phyloP scores from a whole-genome alignment of 345 rosid genomes.

The Hibiscus trionum region DNA sequence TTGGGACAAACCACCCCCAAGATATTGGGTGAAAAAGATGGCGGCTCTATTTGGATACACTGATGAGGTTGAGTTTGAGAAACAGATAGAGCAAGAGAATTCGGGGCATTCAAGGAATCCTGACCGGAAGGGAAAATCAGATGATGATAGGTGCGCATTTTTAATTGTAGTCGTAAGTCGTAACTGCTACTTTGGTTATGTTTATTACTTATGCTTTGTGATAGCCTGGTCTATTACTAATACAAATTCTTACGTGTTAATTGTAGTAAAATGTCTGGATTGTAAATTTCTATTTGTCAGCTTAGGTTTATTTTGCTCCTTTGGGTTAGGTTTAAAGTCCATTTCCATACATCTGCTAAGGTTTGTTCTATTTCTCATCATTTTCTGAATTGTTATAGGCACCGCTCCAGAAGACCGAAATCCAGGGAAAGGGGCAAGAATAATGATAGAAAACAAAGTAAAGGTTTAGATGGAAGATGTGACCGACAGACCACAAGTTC shows the following conservation, averaged over 20 bases:
- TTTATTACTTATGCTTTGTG: slow-evolving; percentile 1
- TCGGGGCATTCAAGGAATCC: slow-evolving; percentile 22
- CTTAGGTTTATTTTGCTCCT: background rate
- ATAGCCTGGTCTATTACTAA: slow-evolving; percentile 2
- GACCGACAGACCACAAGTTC: slow-evolving; percentile 9
- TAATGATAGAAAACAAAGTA: slow-evolving; percentile 9
- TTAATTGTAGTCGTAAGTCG: background rate
- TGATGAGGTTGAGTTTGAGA: slow-evolving; percentile 33
- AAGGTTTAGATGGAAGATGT: background rate
- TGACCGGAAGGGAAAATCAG: slow-evolving; percentile 21
- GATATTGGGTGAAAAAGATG: slow-evolving; percentile 82
- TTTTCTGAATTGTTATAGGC: slow-evolving; percentile 29
- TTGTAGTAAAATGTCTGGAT: background rate
- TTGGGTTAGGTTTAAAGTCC: background rate
- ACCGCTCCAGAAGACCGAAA: slow-evolving; percentile 40
- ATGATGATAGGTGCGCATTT: slow-evolving; percentile 36
- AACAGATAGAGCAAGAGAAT: slow-evolving; percentile 30
- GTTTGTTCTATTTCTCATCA: background rate
- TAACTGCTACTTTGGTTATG: background rate
- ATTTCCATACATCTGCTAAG: background rate
- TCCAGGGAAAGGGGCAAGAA: slow-evolving; percentile 28
- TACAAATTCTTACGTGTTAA: background rate
- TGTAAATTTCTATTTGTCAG: background rate
- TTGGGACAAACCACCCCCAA: slow-evolving; percentile 86
- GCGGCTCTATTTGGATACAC: slow-evolving; percentile 71